phyloP scores from a whole-genome alignment of 805 yeast species.

The Debaryomyces tyrocola region DNA sequence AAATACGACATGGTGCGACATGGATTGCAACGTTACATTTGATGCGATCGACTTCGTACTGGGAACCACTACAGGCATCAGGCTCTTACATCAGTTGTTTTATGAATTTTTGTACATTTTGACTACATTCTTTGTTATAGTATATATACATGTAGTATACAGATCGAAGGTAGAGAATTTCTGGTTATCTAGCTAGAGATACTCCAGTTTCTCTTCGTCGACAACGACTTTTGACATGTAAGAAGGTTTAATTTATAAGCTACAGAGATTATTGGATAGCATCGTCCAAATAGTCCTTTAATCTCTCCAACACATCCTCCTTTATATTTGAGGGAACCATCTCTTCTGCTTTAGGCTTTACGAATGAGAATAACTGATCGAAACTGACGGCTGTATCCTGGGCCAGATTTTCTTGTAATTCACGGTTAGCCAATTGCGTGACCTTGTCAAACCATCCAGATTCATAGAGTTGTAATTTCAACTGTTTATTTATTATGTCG shows the following conservation, averaged over 20 bases:
- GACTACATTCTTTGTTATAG: too few relatives aligned
- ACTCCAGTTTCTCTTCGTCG: too few relatives aligned
- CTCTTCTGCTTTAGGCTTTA: slow-evolving; percentile 68
- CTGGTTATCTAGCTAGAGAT: too few relatives aligned
- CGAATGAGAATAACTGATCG: slow-evolving; percentile 46
- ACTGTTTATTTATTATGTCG: slow-evolving; percentile 64
- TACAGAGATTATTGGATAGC: slow-evolving; percentile 23
- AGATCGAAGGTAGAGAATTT: too few relatives aligned
- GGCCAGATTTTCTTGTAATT: slow-evolving; percentile 35
- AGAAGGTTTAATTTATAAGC: neutral
- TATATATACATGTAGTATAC: too few relatives aligned
- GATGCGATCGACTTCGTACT: too few relatives aligned
- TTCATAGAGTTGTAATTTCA: slow-evolving; percentile 65
- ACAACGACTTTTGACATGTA: too few relatives aligned
- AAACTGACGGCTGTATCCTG: slow-evolving; percentile 41
- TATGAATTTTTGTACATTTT: too few relatives aligned
- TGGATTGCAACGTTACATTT: too few relatives aligned
- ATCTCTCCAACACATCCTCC: slow-evolving; percentile 55
- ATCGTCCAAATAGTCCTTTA: slow-evolving; percentile 57
- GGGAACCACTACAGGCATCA: too few relatives aligned
- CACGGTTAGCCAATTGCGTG: slow-evolving; percentile 52
- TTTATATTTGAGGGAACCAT: slow-evolving; percentile 70
- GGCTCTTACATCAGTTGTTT: too few relatives aligned
- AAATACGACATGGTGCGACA: too few relatives aligned
- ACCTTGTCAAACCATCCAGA: slow-evolving; percentile 88